A percentile compares a stretch with the other conserved stretches of the same genome.
Conservation (phyloP, 2,329 filamentous ascomycete species). For the Microcyclospora tardicrescens region DNA sequence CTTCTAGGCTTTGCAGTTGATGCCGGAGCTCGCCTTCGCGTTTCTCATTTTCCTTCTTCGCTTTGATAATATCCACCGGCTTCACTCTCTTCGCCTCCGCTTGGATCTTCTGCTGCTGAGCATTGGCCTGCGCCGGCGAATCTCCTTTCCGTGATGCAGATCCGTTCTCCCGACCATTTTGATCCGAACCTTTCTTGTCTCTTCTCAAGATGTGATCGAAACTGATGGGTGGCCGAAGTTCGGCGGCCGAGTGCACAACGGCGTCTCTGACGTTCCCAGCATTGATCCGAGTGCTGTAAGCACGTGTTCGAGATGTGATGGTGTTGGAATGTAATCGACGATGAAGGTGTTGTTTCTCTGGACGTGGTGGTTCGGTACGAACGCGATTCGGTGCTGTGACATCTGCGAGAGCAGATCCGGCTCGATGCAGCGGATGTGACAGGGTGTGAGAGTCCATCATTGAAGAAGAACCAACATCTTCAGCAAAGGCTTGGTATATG, state of each 20-base stretch:
- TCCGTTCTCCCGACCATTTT: slow-evolving; percentile 12
- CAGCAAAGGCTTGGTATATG: too few relatives aligned
- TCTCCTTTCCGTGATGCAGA: background rate
- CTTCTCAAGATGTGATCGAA: slow-evolving; percentile 30
- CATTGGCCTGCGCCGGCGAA: background rate
- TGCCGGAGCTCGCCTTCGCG: slow-evolving; percentile 28
- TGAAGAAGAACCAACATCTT: too few relatives aligned
- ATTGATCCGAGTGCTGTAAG: background rate
- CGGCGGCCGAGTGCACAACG: slow-evolving; percentile 30
- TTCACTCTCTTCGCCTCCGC: slow-evolving; percentile 15
- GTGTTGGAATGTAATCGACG: slow-evolving; percentile 6
- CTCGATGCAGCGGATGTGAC: background rate
- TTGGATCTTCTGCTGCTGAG: slow-evolving; percentile 4
- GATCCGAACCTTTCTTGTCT: slow-evolving; percentile 17
- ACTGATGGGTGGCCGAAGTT: slow-evolving; percentile 31
- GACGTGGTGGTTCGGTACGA: slow-evolving; percentile 5
- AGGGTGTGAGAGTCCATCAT: too few relatives aligned
- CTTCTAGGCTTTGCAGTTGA: slow-evolving; percentile 33
- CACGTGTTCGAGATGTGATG: slow-evolving; percentile 2
- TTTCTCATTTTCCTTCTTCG: slow-evolving; percentile 26
- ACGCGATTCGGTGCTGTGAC: slow-evolving; percentile 4
- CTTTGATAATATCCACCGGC: slow-evolving; percentile 27
- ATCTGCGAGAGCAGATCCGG: slow-evolving; percentile 3
- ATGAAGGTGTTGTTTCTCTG: slow-evolving; percentile 3
- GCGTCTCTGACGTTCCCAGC: background rate